Conservation (phyloP, 2,329 filamentous ascomycete species). For the Claviceps pusilla region DNA sequence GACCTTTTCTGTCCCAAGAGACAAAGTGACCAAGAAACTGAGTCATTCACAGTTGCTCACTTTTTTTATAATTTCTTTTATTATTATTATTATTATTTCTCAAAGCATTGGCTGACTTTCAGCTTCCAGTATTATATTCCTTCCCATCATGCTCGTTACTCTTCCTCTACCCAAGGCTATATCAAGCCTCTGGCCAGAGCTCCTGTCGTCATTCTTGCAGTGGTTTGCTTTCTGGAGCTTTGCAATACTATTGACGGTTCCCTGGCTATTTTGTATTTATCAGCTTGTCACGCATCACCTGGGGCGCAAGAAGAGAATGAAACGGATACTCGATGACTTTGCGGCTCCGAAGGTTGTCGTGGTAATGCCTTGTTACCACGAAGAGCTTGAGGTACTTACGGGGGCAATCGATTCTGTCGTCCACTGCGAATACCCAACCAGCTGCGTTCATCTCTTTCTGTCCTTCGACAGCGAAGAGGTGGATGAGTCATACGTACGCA, state of each 20-base stretch:
- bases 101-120: background rate
- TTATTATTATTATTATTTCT: no score
- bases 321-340: slow-evolving; percentile 66
- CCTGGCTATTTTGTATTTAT: slow-evolving; percentile 88
- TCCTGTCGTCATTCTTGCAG: slow-evolving; percentile 59
- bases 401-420: slow-evolving; percentile 84
- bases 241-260: slow-evolving; percentile 66
- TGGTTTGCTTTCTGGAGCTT: slow-evolving; percentile 97
- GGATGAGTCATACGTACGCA: slow-evolving; percentile 77
- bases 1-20: background rate
- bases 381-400: slow-evolving; percentile 69
- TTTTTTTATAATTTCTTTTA: no score
- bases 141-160: slow-evolving; percentile 89
- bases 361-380: slow-evolving; percentile 94
- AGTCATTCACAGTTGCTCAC: background rate
- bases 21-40: background rate
- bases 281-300: slow-evolving; percentile 78
- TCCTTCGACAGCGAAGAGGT: slow-evolving; percentile 87
- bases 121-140: slow-evolving; percentile 54
- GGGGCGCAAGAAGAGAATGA: slow-evolving; percentile 67
- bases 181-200: slow-evolving; percentile 53
- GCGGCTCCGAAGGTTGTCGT: slow-evolving; percentile 89
- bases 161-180: slow-evolving; percentile 65
- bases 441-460: slow-evolving; percentile 86
- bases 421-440: slow-evolving; percentile 81